phyloP scores from a whole-genome alignment of 352 stramenopile species.

The Pythium phragmiticola region DNA sequence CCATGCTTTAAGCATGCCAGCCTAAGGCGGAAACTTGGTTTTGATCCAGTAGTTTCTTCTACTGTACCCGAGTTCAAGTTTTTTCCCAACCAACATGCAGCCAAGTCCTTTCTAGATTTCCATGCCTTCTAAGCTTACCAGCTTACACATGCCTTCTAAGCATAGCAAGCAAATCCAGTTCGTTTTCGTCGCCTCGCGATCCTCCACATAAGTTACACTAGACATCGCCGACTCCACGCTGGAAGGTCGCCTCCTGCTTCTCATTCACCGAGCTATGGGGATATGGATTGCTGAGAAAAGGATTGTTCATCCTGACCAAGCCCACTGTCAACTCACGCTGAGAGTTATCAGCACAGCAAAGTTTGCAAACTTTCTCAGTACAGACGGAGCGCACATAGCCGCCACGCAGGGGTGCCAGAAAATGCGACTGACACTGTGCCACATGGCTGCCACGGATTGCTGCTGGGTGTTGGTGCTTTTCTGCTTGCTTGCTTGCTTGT shows the following conservation, averaged over 20 bases:
- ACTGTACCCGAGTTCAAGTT: not conserved
- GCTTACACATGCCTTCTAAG: not conserved
- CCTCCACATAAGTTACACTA: not conserved
- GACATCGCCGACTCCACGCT: not conserved
- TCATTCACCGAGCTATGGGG: not conserved
- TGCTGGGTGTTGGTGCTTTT: too few relatives aligned
- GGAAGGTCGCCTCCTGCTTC: not conserved
- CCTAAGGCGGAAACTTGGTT: too few relatives aligned
- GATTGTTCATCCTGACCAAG: too few relatives aligned
- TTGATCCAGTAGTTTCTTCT: not conserved
- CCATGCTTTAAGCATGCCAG: too few relatives aligned
- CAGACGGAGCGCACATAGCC: not conserved
- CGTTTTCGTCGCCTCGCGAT: not conserved
- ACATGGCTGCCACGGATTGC: slow-evolving; percentile 5
- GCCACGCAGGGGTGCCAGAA: slow-evolving; percentile 3
- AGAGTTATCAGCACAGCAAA: too few relatives aligned
- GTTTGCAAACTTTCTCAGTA: not conserved
- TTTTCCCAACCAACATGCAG: not conserved
- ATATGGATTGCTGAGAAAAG: slow-evolving; percentile 7
- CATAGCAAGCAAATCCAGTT: not conserved
- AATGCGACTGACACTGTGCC: slow-evolving; percentile 4
- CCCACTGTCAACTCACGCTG: too few relatives aligned
- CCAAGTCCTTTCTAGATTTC: not conserved
- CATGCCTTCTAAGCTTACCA: not conserved
- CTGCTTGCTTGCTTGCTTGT: too few relatives aligned